Evolutionary conservation across 768 basidiomycete species (phyloP), one percentile per base, ranked within the genome.

Genomic region (Tulasnella sp.): DNA sequence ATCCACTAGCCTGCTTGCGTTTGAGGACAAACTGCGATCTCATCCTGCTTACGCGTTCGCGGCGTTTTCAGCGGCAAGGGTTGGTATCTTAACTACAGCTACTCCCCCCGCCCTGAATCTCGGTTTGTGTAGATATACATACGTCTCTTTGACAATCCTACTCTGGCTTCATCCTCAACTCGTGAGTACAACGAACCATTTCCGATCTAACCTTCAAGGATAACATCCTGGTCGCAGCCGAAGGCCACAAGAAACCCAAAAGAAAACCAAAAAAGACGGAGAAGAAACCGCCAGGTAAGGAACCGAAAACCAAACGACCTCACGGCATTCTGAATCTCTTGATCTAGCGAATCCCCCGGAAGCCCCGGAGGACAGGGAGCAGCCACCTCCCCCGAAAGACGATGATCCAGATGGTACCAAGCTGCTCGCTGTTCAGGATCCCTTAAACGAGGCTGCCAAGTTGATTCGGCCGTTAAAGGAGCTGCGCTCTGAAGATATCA

Each of bases 341-440:
- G 19, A 15, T 31, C 46, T n/a, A 25, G 46, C 25, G 15, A 48
- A 48, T 32, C n/a, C n/a, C n/a, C n/a, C n/a, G n/a, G n/a, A n/a
- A n/a, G 15, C 5, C 4, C 63, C 67, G 58, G 82, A 83, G 61
- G 86, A 90, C 70, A 83, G 81, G 65, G 85, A 86, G 25, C 75
- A 85, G 0, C 83, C 85, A 40, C 67, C 71, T 1, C 66, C 67
- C 4, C 55, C 70, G 9, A 85, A 81, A 66, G 90, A 93, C 63
- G 86, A 89, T 2, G 92, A 94, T 65, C 86, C 87, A 0, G 81
- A 85, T 17, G 94, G 93, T 21, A 64, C 77, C 42, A 84, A 86
- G 64, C 71, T 91, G 4, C 69, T 91, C 31, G 68, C 72, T 25
- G 72, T 75, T 15, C 62, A 78, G 1, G 82, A 86, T 55, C 79